Percentiles rank a stretch among this genome's conserved stretches.
phyloP scores from a whole-genome alignment of 1,139 yeast genomes.

The Geotrichum carabidarum region DNA sequence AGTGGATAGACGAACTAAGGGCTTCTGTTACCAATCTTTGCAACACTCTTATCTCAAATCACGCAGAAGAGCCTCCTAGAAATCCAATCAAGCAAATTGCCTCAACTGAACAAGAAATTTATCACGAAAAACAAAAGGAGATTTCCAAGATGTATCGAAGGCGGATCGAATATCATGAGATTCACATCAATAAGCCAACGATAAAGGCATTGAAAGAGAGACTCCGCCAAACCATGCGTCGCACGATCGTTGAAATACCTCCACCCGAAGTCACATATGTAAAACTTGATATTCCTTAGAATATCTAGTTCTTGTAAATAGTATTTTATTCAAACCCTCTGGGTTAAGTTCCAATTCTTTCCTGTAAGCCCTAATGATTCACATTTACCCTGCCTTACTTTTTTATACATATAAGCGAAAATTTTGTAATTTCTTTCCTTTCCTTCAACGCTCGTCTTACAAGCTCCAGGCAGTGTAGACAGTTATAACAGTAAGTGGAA shows the following conservation, averaged over 20 bases:
- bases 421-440: neutral
- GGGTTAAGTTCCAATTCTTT: too few relatives aligned
- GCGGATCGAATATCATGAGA: constrained; percentile 9
- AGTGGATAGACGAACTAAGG: neutral
- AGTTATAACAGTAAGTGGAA: neutral
- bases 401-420: neutral
- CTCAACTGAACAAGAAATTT: neutral
- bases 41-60: neutral
- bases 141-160: constrained; percentile 4
- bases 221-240: neutral
- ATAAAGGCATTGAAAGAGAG: constrained; percentile 1
- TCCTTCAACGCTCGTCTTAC: neutral
- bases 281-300: constrained; percentile 1
- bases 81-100: neutral
- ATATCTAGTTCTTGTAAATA: too few relatives aligned
- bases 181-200: constrained; percentile 6
- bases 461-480: neutral
- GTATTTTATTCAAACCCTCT: too few relatives aligned
- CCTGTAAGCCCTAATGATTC: too few relatives aligned
- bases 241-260: neutral
- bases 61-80: neutral
- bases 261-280: neutral
- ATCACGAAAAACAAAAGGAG: constrained; percentile 10
- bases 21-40: neutral
- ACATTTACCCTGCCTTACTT: too few relatives aligned